A percentile compares a stretch with the other conserved stretches of the same genome.
Conservation (phyloP, 805 yeast species). For the Cyberlindnera nakhonratchasimensis region DNA sequence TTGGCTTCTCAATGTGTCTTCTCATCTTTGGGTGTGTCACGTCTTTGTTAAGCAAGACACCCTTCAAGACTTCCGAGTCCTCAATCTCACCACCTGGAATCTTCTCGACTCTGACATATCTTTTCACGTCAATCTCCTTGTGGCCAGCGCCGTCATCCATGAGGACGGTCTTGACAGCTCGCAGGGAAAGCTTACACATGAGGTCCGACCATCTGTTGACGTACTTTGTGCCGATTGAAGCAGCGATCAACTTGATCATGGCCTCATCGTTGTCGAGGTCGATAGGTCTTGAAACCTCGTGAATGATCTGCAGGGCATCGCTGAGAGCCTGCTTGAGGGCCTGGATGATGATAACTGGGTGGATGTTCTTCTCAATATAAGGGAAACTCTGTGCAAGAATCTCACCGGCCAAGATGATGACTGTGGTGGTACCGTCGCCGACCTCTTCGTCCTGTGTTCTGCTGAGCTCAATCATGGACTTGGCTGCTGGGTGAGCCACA, state of each 20-base stretch:
- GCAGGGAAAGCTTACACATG: constrained; percentile 86
- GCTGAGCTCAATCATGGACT: constrained; percentile 94
- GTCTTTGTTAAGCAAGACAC: constrained; percentile 91
- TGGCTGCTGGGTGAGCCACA: constrained; percentile 98
- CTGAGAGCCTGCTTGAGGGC: constrained; percentile 87
- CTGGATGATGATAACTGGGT: constrained; percentile 93
- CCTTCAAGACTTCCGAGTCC: constrained; percentile 84
- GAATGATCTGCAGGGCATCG: constrained; percentile 87
- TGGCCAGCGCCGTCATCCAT: constrained; percentile 53
- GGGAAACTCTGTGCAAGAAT: constrained; percentile 94
- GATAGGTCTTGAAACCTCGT: constrained; percentile 77
- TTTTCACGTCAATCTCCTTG: constrained; percentile 86
- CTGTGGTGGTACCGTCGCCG: constrained; percentile 98
- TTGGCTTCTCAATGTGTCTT: constrained; percentile 83
- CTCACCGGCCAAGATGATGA: constrained; percentile 95
- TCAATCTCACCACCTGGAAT: constrained; percentile 97
- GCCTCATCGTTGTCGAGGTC: constrained; percentile 82
- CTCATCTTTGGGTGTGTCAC: constrained; percentile 99
- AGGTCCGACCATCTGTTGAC: constrained; percentile 84
- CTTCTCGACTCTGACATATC: constrained; percentile 91
- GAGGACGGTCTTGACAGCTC: constrained; percentile 82
- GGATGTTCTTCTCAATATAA: constrained; percentile 89
- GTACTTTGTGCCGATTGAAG: constrained; percentile 95
- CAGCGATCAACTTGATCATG: constrained; percentile 79
- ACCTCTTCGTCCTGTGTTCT: constrained; percentile 98